A percentile compares a stretch with the other conserved stretches of the same genome.
Conservation (phyloP, 768 basidiomycete genomes). For the Kwoniella heveanensis region DNA sequence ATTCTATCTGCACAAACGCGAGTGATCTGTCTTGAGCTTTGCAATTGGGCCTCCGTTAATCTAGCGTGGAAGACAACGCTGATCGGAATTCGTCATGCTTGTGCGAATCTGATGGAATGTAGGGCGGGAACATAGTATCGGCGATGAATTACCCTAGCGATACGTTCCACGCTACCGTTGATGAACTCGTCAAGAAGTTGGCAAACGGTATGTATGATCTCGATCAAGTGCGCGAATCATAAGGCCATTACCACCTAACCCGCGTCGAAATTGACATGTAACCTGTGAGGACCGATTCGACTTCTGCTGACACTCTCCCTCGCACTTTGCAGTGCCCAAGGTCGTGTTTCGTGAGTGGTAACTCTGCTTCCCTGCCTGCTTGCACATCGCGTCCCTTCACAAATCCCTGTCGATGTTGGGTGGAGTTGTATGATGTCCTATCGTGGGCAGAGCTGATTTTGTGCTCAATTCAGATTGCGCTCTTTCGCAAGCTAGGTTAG, state of each 20-base stretch:
- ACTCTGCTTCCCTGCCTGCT: too few relatives aligned
- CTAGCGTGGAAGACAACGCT: too few relatives aligned
- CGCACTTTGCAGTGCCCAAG: slow-evolving; percentile 30
- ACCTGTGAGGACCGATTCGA: not conserved
- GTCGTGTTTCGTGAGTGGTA: slow-evolving; percentile 52
- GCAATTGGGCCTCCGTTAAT: too few relatives aligned
- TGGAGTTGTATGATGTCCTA: too few relatives aligned
- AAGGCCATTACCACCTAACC: too few relatives aligned
- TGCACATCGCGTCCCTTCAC: too few relatives aligned
- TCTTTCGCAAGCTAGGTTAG: slow-evolving; percentile 49
- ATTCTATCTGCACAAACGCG: too few relatives aligned
- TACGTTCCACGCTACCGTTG: slow-evolving; percentile 47
- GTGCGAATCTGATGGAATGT: too few relatives aligned
- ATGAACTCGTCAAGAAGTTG: slow-evolving; percentile 46
- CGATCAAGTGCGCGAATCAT: not conserved
- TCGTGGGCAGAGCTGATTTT: too few relatives aligned
- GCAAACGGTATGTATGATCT: slow-evolving; percentile 32
- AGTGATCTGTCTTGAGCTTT: too few relatives aligned
- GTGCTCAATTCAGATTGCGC: slow-evolving; percentile 57
- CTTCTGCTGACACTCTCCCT: not conserved
- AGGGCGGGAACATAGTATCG: slow-evolving; percentile 54
- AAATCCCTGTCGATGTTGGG: too few relatives aligned
- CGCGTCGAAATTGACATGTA: not conserved
- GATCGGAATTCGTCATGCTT: too few relatives aligned
- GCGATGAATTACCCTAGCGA: slow-evolving; percentile 50